Percentiles rank a stretch among this genome's conserved stretches.
Conservation (phyloP, 2,329 filamentous ascomycete genomes). For the Venturia nashicola region DNA sequence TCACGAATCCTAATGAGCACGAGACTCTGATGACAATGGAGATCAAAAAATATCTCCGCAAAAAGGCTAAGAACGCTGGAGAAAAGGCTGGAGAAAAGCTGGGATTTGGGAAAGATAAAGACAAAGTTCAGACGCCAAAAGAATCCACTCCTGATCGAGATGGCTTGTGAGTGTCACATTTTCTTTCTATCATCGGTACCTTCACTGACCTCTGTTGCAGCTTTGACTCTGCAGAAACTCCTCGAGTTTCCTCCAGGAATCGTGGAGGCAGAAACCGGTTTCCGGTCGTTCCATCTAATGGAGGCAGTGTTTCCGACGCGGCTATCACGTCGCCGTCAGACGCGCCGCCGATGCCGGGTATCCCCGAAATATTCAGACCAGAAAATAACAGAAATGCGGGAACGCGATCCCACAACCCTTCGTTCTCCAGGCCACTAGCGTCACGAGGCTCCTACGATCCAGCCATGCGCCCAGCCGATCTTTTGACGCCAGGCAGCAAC, state of each 20-base stretch:
- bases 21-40: conserved; percentile 46
- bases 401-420: background rate
- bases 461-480: background rate
- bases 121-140: background rate
- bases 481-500: conserved; percentile 1
- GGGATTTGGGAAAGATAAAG: background rate
- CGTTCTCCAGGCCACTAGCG: conserved; percentile 40
- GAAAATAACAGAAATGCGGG: background rate
- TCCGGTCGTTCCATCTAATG: conserved; percentile 45
- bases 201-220: background rate
- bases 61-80: background rate
- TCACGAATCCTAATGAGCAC: conserved; percentile 36
- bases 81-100: background rate
- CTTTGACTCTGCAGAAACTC: conserved; percentile 51
- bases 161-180: background rate
- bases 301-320: background rate
- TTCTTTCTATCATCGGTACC: background rate
- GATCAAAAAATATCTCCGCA: conserved; percentile 33
- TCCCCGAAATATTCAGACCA: conserved; percentile 3
- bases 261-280: conserved; percentile 36
- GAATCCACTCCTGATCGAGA: background rate
- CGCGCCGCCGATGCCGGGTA: conserved; percentile 37
- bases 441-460: conserved; percentile 52
- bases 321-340: conserved; percentile 6
- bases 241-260: conserved; percentile 46